A percentile compares a stretch with the other conserved stretches of the same genome.
phyloP scores from a whole-genome alignment of 78 protist genomes.

The Dictyostelium discoideum region DNA sequence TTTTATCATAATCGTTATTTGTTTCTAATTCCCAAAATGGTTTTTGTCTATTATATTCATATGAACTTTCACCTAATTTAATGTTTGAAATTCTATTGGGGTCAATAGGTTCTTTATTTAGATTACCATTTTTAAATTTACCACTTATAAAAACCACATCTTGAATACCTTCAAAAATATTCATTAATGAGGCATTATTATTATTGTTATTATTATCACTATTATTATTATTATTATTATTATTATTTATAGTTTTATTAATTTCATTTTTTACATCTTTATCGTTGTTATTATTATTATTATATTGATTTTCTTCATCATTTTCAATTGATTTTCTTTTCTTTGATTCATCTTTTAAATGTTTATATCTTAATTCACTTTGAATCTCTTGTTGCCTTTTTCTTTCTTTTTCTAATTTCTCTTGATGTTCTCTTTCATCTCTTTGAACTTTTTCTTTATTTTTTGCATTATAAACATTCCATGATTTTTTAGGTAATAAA shows the following conservation, averaged over 20 bases:
- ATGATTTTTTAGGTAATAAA: slow-evolving; percentile 48
- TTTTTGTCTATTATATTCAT: slow-evolving; percentile 1
- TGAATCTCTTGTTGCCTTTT: neutral
- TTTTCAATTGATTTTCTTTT: neutral
- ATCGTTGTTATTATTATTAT: neutral
- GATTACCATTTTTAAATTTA: neutral
- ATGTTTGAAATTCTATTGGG: neutral
- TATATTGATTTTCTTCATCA: neutral
- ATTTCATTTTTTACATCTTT: too few relatives aligned
- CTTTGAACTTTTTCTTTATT: slow-evolving; percentile 55
- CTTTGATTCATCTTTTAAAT: slow-evolving; percentile 3
- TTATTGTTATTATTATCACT: neutral
- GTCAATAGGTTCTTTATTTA: neutral
- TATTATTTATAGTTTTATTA: neutral
- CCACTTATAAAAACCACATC: neutral
- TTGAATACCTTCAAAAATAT: neutral
- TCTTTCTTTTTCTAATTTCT: slow-evolving; percentile 13
- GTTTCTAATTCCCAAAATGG: neutral
- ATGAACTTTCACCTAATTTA: slow-evolving; percentile 2
- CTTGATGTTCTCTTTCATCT: slow-evolving; percentile 42
- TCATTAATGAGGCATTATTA: neutral
- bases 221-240: neutral
- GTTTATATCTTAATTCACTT: slow-evolving; percentile 47
- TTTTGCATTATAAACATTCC: slow-evolving; percentile 58
- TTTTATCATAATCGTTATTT: neutral